Evolutionary conservation across 73 alveolate genomes (phyloP).

Genomic region (Durusdinium trenchii): DNA sequence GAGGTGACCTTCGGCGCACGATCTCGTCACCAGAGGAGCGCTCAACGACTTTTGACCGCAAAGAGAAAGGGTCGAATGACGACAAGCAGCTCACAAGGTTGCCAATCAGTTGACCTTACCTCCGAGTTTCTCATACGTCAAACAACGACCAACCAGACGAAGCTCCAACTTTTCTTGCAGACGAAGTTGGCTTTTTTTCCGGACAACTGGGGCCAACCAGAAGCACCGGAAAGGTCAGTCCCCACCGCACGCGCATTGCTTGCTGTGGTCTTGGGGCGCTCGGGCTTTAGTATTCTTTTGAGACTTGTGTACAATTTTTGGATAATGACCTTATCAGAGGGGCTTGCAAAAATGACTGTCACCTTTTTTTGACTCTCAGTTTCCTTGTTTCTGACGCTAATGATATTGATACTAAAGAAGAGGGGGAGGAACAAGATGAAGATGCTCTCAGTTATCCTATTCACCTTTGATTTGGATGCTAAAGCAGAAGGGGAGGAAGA

Average conservation of each 20-base stretch:
- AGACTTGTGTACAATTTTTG: not conserved
- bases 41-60: slow-evolving; percentile 45
- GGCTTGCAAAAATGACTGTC: too few species aligned
- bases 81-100: too few species aligned
- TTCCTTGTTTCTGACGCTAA: too few species aligned
- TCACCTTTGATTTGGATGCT: too few species aligned
- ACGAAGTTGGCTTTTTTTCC: not conserved
- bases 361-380: too few species aligned
- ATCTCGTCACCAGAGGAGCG: slow-evolving; percentile 89
- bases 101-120: too few species aligned
- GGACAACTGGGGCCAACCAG: not conserved
- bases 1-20: slow-evolving; percentile 64
- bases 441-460: too few species aligned
- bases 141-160: not conserved
- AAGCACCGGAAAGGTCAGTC: slow-evolving; percentile 48
- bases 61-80: not conserved
- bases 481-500: too few species aligned
- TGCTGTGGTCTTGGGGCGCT: slow-evolving; percentile 69
- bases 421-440: too few species aligned
- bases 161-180: not conserved
- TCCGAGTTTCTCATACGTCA: not conserved
- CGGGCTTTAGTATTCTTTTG: not conserved
- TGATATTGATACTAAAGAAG: too few species aligned
- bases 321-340: too few species aligned
- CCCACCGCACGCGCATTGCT: slow-evolving; percentile 91